A percentile compares a stretch with the other conserved stretches of the same genome.
Conservation (phyloP, 2,329 filamentous ascomycete genomes). For the Nannizzia gypsea region DNA sequence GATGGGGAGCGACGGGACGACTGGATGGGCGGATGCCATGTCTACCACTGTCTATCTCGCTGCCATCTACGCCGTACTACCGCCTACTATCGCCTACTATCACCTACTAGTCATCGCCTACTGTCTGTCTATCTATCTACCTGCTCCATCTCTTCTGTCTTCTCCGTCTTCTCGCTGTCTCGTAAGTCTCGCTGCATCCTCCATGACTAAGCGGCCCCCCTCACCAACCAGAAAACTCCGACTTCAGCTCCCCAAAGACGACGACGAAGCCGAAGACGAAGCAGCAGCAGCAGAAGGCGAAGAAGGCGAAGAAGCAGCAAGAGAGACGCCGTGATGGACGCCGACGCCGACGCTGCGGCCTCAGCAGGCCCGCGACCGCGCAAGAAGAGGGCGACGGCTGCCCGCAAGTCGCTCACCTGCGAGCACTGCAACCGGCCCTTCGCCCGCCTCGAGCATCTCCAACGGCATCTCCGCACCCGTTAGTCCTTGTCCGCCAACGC, state of each 20-base stretch:
- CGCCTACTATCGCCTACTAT: not conserved
- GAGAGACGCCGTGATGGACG: not conserved
- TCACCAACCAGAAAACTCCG: not conserved
- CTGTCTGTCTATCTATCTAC: too few relatives aligned
- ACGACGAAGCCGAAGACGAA: not conserved
- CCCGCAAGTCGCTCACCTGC: constrained; percentile 38
- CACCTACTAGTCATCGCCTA: too few relatives aligned
- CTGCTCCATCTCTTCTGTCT: not conserved
- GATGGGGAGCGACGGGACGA: too few relatives aligned
- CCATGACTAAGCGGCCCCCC: not conserved
- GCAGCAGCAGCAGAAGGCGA: not conserved
- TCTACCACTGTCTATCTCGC: too few relatives aligned
- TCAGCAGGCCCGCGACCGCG: constrained; percentile 13
- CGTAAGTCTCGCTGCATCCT: not conserved
- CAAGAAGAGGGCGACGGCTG: constrained; percentile 30
- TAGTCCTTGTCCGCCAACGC: constrained; percentile 18
- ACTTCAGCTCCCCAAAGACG: not conserved
- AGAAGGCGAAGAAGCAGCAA: too few relatives aligned
- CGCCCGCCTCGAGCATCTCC: constrained; percentile 39
- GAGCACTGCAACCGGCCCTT: constrained; percentile 39
- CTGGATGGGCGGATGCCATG: too few relatives aligned
- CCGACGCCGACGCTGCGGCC: constrained; percentile 23
- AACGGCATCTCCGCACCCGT: constrained; percentile 41
- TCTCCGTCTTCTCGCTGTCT: not conserved
- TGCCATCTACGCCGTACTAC: not conserved